Conservation (phyloP, 2,329 filamentous ascomycete species). For the Metarhizium anisopliae region DNA sequence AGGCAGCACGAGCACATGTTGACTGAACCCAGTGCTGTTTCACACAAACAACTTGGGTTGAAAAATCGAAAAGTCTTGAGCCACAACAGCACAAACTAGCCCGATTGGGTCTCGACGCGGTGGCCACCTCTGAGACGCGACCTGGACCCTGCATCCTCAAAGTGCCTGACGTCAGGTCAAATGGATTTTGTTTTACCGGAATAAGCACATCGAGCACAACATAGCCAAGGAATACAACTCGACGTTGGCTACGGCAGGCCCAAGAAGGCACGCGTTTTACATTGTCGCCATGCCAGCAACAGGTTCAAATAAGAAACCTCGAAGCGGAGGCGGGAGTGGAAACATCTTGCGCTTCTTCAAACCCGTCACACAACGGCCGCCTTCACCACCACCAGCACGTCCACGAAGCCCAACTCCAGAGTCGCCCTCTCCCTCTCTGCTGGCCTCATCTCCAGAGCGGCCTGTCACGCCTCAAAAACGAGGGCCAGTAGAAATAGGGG, state of each 20-base stretch:
- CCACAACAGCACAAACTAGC: background rate
- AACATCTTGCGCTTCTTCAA: conserved; percentile 32
- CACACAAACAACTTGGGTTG: too few relatives aligned
- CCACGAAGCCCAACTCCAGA: conserved; percentile 10
- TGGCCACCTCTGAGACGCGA: background rate
- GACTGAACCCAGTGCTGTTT: too few relatives aligned
- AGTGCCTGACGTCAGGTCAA: background rate
- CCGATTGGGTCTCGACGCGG: background rate
- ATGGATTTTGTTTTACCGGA: background rate
- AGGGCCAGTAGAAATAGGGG: conserved; percentile 42
- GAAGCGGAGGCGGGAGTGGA: conserved; percentile 1
- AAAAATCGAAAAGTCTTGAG: too few relatives aligned
- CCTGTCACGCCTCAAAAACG: conserved; percentile 17
- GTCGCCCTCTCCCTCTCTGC: conserved; percentile 14
- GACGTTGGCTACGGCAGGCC: background rate
- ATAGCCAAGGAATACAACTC: background rate
- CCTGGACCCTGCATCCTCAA: background rate
- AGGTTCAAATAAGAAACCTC: conserved; percentile 11
- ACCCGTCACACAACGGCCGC: conserved; percentile 14
- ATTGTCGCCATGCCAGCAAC: conserved; percentile 13
- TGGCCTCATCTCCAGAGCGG: conserved; percentile 16
- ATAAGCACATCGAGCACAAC: background rate
- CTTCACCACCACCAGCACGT: conserved; percentile 4
- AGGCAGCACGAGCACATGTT: too few relatives aligned
- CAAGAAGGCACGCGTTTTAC: background rate